phyloP scores from a whole-genome alignment of 148 eudicot genomes.

The Tetragonia tetragonoides region DNA sequence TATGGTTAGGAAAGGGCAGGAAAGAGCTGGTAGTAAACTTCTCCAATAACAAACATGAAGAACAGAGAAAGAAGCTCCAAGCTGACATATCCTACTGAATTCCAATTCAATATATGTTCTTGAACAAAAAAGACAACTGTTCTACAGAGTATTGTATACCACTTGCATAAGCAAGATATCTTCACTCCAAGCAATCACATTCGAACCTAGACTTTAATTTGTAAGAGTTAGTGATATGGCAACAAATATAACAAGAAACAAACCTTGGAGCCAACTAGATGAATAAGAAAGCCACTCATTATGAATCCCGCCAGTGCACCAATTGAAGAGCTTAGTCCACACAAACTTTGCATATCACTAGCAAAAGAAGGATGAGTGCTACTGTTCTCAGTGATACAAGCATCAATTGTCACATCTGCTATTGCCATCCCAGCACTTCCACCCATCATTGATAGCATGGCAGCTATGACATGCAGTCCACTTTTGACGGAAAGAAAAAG shows the following conservation, averaged over 20 bases:
- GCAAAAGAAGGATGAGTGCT: slow-evolving; percentile 30
- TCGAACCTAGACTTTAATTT: not conserved
- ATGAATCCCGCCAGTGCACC: slow-evolving; percentile 32
- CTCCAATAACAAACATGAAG: not conserved
- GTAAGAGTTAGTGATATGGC: not conserved
- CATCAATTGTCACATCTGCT: slow-evolving; percentile 37
- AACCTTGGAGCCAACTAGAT: slow-evolving; percentile 35
- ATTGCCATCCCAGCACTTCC: slow-evolving; percentile 35
- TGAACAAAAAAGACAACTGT: not conserved
- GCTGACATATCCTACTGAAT: not conserved
- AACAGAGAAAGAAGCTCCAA: not conserved
- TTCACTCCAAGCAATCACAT: not conserved
- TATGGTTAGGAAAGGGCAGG: too few relatives aligned
- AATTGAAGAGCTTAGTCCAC: slow-evolving; percentile 35
- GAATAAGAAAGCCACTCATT: slow-evolving; percentile 30
- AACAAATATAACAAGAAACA: slow-evolving; percentile 1
- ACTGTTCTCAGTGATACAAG: slow-evolving; percentile 30
- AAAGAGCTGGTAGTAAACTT: not conserved
- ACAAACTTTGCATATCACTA: slow-evolving; percentile 35
- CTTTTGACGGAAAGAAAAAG: slow-evolving; percentile 18
- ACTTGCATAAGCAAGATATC: not conserved
- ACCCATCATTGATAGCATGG: slow-evolving; percentile 27
- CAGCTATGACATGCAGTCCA: slow-evolving; percentile 28
- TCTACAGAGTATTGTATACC: not conserved
- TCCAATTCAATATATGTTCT: not conserved